Base-by-base conservation (phyloP, 441 rosid species). In the Hura crepitans region DNA sequence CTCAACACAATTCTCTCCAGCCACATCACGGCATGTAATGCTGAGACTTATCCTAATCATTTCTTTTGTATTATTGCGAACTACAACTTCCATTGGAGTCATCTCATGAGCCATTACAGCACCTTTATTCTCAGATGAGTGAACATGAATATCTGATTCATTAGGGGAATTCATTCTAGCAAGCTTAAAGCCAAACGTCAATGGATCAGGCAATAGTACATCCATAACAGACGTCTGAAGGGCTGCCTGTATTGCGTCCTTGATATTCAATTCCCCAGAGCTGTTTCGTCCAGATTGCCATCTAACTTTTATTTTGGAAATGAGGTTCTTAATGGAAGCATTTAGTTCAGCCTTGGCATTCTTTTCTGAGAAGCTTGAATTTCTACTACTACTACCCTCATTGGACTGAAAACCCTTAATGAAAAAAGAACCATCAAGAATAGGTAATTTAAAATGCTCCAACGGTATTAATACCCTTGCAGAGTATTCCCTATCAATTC, bases 241-340 rank as follows among this genome's bases (percentile, higher is more conserved):
- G 3, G 97, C 98, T 60, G 91, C 82, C 76, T 86, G 94, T 75
- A 92, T 84, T 67, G 97, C 92, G 71, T 95, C 96, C 78, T 85
- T 92, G 68, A 89, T 89, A 78, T 89, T 89, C 81, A 95, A 72
- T 76, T 92, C 97, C 51, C 99, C 97, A 0, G 86, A 90, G 88
- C 99, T 90, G 83, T 89, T 92, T 74, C 90, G 82, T 61, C 99
- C 98, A 14, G 99, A 92, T 59, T 87, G 93, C 98, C 99, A 95
- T 70, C 91, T 77, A 56, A 92, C 93, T 78, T 90, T 95, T 80
- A 95, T 95, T 78, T 88, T 87, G n/a, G 99, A 92, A 59, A 87
- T 86, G 72, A 95, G 87, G 74, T 88, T 89, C 75, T 88, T 92
- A 62, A 95, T 88, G 58, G 93, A 84, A 68, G 93, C 88, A 67